Percentiles rank a stretch among this genome's conserved stretches.
phyloP scores from a whole-genome alignment of 139 green algal genomes.

The Eudorina sp. region DNA sequence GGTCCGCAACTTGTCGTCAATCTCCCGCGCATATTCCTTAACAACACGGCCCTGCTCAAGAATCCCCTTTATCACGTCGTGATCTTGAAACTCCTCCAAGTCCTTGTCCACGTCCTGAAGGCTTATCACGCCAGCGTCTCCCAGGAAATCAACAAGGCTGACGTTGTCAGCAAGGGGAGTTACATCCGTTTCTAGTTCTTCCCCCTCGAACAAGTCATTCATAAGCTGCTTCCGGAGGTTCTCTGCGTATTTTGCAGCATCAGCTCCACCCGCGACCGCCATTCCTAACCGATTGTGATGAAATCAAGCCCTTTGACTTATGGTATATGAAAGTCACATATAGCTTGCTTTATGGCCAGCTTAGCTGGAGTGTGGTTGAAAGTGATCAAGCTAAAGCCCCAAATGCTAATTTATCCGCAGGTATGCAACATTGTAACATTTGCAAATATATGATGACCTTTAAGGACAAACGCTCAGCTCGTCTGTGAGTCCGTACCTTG shows the following conservation, averaged over 20 bases:
- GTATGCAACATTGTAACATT: too few species aligned
- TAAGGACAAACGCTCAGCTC: too few species aligned
- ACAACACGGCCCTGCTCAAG: conserved; percentile 80
- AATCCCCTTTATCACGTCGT: conserved; percentile 87
- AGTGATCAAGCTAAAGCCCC: too few species aligned
- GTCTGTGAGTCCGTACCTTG: too few species aligned
- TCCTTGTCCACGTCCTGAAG: conserved; percentile 75
- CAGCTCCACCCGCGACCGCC: not conserved
- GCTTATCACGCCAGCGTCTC: conserved; percentile 18
- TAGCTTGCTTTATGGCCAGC: too few species aligned
- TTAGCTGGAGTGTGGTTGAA: too few species aligned
- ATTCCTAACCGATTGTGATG: too few species aligned
- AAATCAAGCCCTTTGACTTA: too few species aligned
- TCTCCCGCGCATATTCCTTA: conserved; percentile 82
- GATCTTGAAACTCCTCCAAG: conserved; percentile 82
- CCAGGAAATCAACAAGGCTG: conserved; percentile 15
- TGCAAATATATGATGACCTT: too few species aligned
- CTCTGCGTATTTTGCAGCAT: conserved; percentile 61
- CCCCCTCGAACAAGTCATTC: conserved; percentile 65
- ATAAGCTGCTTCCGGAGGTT: conserved; percentile 60
- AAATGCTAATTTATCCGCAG: too few species aligned
- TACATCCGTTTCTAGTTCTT: conserved; percentile 49
- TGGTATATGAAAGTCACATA: too few species aligned
- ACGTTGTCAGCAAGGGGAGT: not conserved
- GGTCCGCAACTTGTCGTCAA: conserved; percentile 88